phyloP scores from a whole-genome alignment of 106 monocot genomes.

The Phalaenopsis aphrodite region DNA sequence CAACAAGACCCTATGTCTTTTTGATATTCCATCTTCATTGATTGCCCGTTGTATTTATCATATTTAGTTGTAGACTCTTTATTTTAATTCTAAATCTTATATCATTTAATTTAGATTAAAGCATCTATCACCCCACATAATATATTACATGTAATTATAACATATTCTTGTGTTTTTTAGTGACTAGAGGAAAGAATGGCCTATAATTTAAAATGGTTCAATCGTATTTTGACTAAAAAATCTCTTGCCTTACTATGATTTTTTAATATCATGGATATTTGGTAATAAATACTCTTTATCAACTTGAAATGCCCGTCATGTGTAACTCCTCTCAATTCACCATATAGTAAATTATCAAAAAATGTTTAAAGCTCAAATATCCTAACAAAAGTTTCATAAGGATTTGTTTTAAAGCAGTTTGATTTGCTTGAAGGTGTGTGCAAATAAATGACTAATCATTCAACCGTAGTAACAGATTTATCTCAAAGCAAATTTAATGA shows the following conservation, averaged over 20 bases:
- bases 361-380: too few species aligned
- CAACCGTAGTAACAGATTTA: too few species aligned
- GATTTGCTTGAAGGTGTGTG: too few species aligned
- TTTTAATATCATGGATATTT: too few species aligned
- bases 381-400: too few species aligned
- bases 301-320: too few species aligned
- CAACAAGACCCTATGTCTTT: not conserved
- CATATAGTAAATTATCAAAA: too few species aligned
- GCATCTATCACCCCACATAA: not conserved
- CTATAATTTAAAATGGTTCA: not conserved
- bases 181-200: not conserved
- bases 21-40: not conserved
- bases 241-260: not conserved
- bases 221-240: not conserved
- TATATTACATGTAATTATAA: not conserved
- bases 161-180: not conserved
- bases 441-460: too few species aligned
- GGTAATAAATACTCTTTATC: too few species aligned
- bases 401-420: too few species aligned
- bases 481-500: too few species aligned
- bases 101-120: not conserved
- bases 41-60: not conserved
- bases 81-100: not conserved
- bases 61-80: not conserved
- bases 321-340: too few species aligned